phyloP scores from a whole-genome alignment of 306 rosid genomes.

The Quercus berberidifolia region DNA sequence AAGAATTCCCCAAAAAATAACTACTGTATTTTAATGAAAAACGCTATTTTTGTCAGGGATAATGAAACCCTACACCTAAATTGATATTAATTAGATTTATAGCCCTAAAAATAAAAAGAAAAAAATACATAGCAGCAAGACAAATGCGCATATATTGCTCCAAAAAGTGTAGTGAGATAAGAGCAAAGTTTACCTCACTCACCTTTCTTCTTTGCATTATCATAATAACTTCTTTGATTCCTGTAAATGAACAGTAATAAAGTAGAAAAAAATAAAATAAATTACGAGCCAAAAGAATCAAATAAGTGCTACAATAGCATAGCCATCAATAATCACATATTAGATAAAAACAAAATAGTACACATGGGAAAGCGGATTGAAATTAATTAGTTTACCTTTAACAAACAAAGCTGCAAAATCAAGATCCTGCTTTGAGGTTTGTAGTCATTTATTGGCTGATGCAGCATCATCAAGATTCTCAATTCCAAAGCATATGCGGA shows the following conservation, averaged over 20 bases:
- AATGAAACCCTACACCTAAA: neutral
- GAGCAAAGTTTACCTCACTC: neutral
- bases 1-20: too few species aligned
- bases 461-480: constrained; percentile 99
- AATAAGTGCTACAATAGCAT: neutral
- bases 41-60: neutral
- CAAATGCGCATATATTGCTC: neutral
- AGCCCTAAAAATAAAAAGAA: neutral
- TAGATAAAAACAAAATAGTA: neutral
- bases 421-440: neutral
- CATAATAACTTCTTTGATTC: neutral
- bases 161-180: neutral
- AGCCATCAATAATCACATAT: neutral
- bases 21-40: neutral
- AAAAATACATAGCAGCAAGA: neutral
- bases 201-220: neutral
- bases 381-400: neutral
- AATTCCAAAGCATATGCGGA: constrained; percentile 10
- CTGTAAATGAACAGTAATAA: neutral
- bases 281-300: neutral
- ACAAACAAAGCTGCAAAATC: neutral
- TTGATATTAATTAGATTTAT: neutral
- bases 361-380: neutral
- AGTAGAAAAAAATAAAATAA: neutral
- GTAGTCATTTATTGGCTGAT: constrained; percentile 73